These are phyloP conservation scores for Dactylella cylindrospora DNA, from an alignment of 2,329 filamentous ascomycete species.

Conservation along the genomic window DNA sequence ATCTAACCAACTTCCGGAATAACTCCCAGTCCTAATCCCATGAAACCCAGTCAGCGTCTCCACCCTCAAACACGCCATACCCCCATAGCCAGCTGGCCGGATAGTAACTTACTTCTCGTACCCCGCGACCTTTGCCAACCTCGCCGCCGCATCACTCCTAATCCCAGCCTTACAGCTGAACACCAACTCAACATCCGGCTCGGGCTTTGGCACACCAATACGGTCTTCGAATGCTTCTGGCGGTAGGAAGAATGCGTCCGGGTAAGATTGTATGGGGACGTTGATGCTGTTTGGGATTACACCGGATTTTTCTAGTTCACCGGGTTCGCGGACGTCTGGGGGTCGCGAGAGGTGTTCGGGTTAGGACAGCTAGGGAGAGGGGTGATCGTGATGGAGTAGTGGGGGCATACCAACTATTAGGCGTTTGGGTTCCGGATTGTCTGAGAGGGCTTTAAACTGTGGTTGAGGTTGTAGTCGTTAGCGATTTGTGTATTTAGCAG, in stretches of 20 bases:
- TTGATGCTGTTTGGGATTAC: constrained; percentile 79
- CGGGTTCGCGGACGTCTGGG: constrained; percentile 70
- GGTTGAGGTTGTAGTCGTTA: neutral
- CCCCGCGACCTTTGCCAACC: constrained; percentile 73
- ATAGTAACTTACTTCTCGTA: constrained; percentile 73
- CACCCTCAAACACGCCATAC: too few relatives aligned
- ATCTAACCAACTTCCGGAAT: constrained; percentile 64
- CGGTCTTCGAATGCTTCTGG: constrained; percentile 64
- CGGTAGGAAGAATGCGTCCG: constrained; percentile 76
- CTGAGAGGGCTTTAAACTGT: neutral
- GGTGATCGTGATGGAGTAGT: neutral
- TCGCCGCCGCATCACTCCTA: constrained; percentile 73
- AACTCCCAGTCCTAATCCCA: constrained; percentile 57
- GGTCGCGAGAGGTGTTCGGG: constrained; percentile 50
- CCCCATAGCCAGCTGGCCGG: constrained; percentile 72
- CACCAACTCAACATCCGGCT: constrained; percentile 61
- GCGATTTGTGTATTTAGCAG: too few relatives aligned
- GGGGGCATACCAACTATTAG: constrained; percentile 23
- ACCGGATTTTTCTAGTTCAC: constrained; percentile 64
- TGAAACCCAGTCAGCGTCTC: too few relatives aligned
- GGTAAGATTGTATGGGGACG: constrained; percentile 73
- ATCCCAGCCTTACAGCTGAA: constrained; percentile 96
- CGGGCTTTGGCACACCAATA: constrained; percentile 74
- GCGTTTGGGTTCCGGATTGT: constrained; percentile 19
- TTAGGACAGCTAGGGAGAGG: constrained; percentile 28